These are phyloP conservation scores for Anisogramma anomala DNA, from an alignment of 2,329 filamentous ascomycete genomes.

Conservation along the genomic window DNA sequence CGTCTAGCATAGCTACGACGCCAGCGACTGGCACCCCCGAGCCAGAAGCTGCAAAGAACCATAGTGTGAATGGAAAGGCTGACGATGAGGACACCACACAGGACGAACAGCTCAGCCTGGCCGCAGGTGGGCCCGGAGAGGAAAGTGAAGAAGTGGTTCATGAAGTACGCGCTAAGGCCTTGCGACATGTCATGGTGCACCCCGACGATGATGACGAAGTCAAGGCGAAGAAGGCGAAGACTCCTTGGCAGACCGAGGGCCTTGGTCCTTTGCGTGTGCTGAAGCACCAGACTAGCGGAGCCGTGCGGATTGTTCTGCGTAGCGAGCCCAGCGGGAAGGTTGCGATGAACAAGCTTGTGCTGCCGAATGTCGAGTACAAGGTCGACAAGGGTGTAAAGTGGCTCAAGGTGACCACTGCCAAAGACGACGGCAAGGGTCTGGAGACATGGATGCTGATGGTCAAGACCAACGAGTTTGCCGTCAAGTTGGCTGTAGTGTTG, in stretches of 20 bases:
- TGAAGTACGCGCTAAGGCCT: slow-evolving; percentile 59
- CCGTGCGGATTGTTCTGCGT: slow-evolving; percentile 57
- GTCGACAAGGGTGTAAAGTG: slow-evolving; percentile 43
- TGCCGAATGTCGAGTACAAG: slow-evolving; percentile 52
- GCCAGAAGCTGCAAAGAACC: slow-evolving; percentile 36
- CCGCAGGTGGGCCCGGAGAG: slow-evolving; percentile 54
- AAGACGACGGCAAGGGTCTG: slow-evolving; percentile 45
- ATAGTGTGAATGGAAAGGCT: slow-evolving; percentile 28
- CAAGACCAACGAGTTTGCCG: slow-evolving; percentile 50
- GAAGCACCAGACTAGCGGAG: slow-evolving; percentile 58
- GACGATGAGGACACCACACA: slow-evolving; percentile 50
- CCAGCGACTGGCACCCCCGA: slow-evolving; percentile 48
- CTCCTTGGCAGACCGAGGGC: slow-evolving; percentile 57
- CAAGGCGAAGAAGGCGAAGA: slow-evolving; percentile 33
- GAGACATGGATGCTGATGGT: slow-evolving; percentile 64
- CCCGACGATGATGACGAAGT: slow-evolving; percentile 34
- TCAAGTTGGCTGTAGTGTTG: slow-evolving; percentile 38
- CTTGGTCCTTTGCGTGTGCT: slow-evolving; percentile 61
- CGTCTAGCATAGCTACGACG: slow-evolving; percentile 49
- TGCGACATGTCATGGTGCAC: slow-evolving; percentile 44
- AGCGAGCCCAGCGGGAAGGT: slow-evolving; percentile 65
- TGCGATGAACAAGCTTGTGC: slow-evolving; percentile 57
- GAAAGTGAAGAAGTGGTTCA: slow-evolving; percentile 60
- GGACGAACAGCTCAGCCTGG: slow-evolving; percentile 56
- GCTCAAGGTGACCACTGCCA: slow-evolving; percentile 45